Evolutionary conservation across 2,329 filamentous ascomycete genomes (phyloP).

Genomic region (Talaromyces amestolkiae): DNA sequence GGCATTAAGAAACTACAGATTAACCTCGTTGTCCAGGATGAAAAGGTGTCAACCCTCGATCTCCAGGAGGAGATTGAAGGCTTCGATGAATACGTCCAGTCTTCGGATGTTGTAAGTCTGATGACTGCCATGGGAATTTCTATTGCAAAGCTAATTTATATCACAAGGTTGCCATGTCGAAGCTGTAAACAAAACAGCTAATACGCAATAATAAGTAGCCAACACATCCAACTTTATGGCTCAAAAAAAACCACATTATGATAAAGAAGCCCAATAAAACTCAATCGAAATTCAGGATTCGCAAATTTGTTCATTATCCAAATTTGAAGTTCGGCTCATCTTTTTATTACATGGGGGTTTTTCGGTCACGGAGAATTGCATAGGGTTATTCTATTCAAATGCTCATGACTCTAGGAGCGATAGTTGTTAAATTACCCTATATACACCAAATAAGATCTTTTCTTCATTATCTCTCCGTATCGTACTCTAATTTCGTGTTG

Average conservation of each 20-base stretch:
- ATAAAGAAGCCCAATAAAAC: too few relatives aligned
- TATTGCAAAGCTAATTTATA: conserved; percentile 19
- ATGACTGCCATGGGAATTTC: background rate
- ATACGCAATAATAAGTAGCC: conserved; percentile 51
- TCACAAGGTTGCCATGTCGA: conserved; percentile 72
- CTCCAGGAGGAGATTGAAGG: conserved; percentile 82
- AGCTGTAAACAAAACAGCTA: conserved; percentile 68
- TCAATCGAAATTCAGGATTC: too few relatives aligned
- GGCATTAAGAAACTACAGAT: conserved; percentile 99
- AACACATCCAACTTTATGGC: conserved; percentile 23
- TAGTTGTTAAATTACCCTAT: too few relatives aligned
- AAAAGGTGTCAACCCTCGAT: conserved; percentile 84
- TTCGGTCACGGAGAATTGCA: too few relatives aligned
- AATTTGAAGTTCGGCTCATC: too few relatives aligned
- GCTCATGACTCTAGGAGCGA: too few relatives aligned
- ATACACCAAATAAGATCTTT: too few relatives aligned
- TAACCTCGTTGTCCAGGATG: conserved; percentile 95
- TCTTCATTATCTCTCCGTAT: too few relatives aligned
- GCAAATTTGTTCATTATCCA: too few relatives aligned
- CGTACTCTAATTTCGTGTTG: too few relatives aligned
- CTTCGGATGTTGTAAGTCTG: conserved; percentile 69
- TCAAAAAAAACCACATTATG: background rate
- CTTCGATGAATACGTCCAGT: conserved; percentile 95
- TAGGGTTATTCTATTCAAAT: too few relatives aligned
- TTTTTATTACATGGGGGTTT: too few relatives aligned